A percentile compares a stretch with the other conserved stretches of the same genome.
Evolutionary conservation across 352 stramenopile species (phyloP).

Genomic region (Pythium brachiatum): DNA sequence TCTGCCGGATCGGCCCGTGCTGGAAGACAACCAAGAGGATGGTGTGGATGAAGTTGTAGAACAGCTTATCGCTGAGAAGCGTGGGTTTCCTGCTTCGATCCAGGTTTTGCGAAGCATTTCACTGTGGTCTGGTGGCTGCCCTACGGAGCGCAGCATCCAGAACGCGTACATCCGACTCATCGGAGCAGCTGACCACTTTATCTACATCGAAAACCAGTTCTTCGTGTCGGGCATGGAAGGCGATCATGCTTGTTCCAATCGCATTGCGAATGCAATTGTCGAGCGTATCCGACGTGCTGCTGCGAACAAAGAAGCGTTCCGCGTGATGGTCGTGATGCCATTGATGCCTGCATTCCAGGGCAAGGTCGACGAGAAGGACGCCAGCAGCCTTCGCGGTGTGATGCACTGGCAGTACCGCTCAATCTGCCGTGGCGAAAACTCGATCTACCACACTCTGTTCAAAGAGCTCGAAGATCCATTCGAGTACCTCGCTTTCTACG

Average conservation of each 20-base stretch:
- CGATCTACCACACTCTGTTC: constrained; percentile 78
- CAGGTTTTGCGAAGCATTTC: constrained; percentile 84
- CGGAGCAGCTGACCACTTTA: constrained; percentile 77
- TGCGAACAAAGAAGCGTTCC: constrained; percentile 81
- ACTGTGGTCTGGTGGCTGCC: constrained; percentile 71
- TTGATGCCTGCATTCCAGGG: constrained; percentile 80
- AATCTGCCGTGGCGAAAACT: constrained; percentile 79
- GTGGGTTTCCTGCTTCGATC: constrained; percentile 47
- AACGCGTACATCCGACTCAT: constrained; percentile 90
- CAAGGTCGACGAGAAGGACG: constrained; percentile 75
- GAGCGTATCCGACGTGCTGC: constrained; percentile 72
- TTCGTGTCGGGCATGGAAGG: constrained; percentile 86
- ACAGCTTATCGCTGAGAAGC: constrained; percentile 22
- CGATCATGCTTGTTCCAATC: constrained; percentile 76
- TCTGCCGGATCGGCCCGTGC: not conserved
- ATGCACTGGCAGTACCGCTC: constrained; percentile 89
- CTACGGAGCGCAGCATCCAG: constrained; percentile 88
- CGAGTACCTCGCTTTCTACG: constrained; percentile 88
- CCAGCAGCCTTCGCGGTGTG: constrained; percentile 76
- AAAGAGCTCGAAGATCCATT: constrained; percentile 80
- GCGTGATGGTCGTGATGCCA: constrained; percentile 84
- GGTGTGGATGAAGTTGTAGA: constrained; percentile 31
- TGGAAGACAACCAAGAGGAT: constrained; percentile 19
- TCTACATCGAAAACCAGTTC: constrained; percentile 94
- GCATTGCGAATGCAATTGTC: constrained; percentile 77